Evolutionary conservation across 2,329 filamentous ascomycete genomes (phyloP).

Genomic region (Trichophyton mentagrophytes): DNA sequence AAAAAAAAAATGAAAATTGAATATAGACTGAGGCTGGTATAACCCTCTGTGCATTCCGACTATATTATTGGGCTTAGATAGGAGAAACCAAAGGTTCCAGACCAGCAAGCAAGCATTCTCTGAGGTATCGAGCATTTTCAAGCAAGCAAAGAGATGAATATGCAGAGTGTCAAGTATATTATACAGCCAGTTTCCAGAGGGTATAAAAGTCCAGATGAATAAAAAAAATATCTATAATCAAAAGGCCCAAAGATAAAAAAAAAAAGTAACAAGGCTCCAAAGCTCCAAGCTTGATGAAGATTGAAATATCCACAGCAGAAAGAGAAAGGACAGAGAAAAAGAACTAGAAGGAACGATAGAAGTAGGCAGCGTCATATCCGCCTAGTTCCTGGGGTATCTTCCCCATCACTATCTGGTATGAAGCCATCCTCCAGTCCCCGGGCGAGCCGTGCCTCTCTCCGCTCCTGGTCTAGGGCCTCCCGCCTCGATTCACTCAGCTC

Average conservation of each 20-base stretch:
- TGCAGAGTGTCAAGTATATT: not conserved
- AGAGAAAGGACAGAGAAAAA: too few species aligned
- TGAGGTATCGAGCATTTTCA: not conserved
- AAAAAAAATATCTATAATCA: not conserved
- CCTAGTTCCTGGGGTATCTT: conserved; percentile 4
- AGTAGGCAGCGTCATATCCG: not conserved
- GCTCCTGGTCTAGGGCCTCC: conserved; percentile 33
- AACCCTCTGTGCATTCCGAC: not conserved
- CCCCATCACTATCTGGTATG: conserved; percentile 56
- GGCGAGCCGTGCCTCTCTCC: conserved; percentile 48
- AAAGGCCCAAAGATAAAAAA: not conserved
- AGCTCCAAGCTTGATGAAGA: not conserved
- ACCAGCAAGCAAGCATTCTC: not conserved
- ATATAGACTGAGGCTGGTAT: not conserved
- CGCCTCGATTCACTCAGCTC: conserved; percentile 40
- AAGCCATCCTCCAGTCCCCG: conserved; percentile 69
- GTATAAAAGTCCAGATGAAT: not conserved
- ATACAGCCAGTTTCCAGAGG: not conserved
- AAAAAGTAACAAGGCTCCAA: not conserved
- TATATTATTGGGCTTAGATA: not conserved
- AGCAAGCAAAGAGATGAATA: not conserved
- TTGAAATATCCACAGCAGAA: not conserved
- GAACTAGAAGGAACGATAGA: not conserved
- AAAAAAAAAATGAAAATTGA: not conserved
- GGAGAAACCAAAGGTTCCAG: not conserved